Percentiles rank a stretch among this genome's conserved stretches.
Conservation (phyloP, 805 yeast genomes). For the Metschnikowia lachancei region DNA sequence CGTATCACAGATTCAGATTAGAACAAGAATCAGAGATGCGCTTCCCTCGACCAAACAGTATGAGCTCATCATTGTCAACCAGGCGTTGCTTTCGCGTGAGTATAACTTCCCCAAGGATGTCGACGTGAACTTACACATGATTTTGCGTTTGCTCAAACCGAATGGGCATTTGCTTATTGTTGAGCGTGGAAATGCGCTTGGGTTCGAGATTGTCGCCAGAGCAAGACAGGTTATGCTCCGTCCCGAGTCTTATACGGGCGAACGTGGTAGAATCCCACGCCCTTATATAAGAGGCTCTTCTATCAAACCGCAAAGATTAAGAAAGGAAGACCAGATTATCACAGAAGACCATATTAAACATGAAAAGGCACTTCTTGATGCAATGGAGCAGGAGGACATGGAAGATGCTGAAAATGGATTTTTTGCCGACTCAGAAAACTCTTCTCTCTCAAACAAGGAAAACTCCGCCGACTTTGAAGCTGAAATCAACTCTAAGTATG, state of each 20-base stretch:
- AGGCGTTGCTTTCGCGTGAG: slow-evolving; percentile 63
- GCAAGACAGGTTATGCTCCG: slow-evolving; percentile 90
- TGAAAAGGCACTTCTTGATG: slow-evolving; percentile 32
- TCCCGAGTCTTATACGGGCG: slow-evolving; percentile 63
- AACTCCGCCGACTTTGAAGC: slow-evolving; percentile 23
- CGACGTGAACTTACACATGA: slow-evolving; percentile 60
- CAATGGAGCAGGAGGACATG: slow-evolving; percentile 24
- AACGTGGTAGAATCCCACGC: slow-evolving; percentile 64
- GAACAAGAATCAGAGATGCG: slow-evolving; percentile 53
- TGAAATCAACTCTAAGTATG: slow-evolving; percentile 38
- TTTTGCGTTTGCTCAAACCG: slow-evolving; percentile 64
- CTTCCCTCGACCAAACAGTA: slow-evolving; percentile 56
- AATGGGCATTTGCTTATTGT: slow-evolving; percentile 75
- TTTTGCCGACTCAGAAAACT: slow-evolving; percentile 2
- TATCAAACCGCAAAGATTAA: slow-evolving; percentile 38
- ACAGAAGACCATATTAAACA: slow-evolving; percentile 34
- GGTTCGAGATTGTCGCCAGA: slow-evolving; percentile 83
- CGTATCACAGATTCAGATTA: slow-evolving; percentile 51
- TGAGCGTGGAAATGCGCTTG: slow-evolving; percentile 87
- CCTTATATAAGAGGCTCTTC: slow-evolving; percentile 58
- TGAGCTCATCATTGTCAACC: slow-evolving; percentile 80
- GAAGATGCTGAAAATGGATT: slow-evolving; percentile 1
- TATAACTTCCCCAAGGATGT: slow-evolving; percentile 68
- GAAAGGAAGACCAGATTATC: slow-evolving; percentile 36
- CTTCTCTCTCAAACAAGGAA: slow-evolving; percentile 4